These are phyloP conservation scores for Hyphopichia burtonii DNA, from an alignment of 1,139 yeast genomes.

Conservation along the genomic window DNA sequence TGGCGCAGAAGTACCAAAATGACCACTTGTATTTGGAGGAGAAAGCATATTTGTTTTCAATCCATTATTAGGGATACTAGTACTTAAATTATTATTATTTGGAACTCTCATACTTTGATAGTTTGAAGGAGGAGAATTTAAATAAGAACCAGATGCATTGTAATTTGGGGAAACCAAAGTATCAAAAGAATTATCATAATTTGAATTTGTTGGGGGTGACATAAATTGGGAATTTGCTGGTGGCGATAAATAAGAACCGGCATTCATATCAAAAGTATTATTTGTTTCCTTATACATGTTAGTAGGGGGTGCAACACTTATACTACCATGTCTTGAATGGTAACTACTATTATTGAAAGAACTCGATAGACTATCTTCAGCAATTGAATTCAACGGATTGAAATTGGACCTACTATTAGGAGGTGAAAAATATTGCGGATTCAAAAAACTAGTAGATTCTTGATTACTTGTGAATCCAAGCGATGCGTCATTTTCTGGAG, in stretches of 20 bases:
- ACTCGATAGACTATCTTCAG: conserved; percentile 24
- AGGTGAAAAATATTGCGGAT: conserved; percentile 46
- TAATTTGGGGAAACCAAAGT: conserved; percentile 30
- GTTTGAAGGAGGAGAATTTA: conserved; percentile 36
- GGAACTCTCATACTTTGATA: conserved; percentile 10
- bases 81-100: conserved; percentile 7
- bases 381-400: conserved; percentile 31
- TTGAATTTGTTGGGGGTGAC: conserved; percentile 16
- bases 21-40: conserved; percentile 18
- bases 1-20: conserved; percentile 6
- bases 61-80: conserved; percentile 23
- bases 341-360: conserved; percentile 14
- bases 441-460: conserved; percentile 22
- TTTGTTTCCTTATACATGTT: conserved; percentile 9
- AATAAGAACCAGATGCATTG: conserved; percentile 26
- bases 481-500: conserved; percentile 20
- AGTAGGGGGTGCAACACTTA: conserved; percentile 20
- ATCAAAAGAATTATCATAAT: conserved; percentile 24
- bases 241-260: conserved; percentile 27
- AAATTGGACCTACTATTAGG: conserved; percentile 25
- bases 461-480: conserved; percentile 11
- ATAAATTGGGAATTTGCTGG: conserved; percentile 23
- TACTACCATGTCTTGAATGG: conserved; percentile 35
- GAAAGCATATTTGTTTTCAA: conserved; percentile 20
- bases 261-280: conserved; percentile 13